Evolutionary conservation across 1,139 yeast species (phyloP), one percentile per base, ranked within the genome.

Genomic region (Saccharomycopsis hybrid): DNA sequence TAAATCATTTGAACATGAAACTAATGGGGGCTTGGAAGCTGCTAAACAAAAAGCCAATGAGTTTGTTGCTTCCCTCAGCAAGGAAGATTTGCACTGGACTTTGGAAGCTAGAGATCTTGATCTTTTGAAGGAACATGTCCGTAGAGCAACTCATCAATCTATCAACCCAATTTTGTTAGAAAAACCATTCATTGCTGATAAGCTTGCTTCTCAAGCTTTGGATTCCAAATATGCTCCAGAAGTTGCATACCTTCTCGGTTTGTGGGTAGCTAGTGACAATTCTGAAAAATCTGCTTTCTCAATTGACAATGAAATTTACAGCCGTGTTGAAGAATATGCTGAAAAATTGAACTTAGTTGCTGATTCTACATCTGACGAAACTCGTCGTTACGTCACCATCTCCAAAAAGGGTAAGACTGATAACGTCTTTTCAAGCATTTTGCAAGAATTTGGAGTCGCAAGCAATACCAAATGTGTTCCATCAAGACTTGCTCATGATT

Each of bases 201-300:
- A 47, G 36, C 43, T 65, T 44, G 53, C 55, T 40, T 45, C 50
- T 27, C 39, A 49, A 2, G 62, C 59, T 40, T 52, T 37, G 25
- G 49, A 56, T 49, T 48, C 58, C 40, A 40, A 57, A 49, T 47
- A 54, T 18, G 58, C 62, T 38, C 46, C 56, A 31, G 45, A 57
- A 36, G 39, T 67, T 58, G 70, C 72, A 44, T 70, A 69, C 59
- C 56, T 69, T 42, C 51, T 63, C 38, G 69, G 69, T 62, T 44
- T 53, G 18, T 65, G 63, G 65, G 57, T 55, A 50, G 68, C 62
- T 48, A 43, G 51, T 51, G 65, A 61, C 43, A 31, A 46, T 43
- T 38, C 50, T 32, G 56, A 56, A 25, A 41, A 54, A 27, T 41
- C 57, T 18, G 57, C 58, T 44, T 60, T 65, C 39, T 61, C 68